These are phyloP conservation scores for Hyaloscypha bicolor DNA, from an alignment of 495 filamentous ascomycete species.

Conservation along the genomic window DNA sequence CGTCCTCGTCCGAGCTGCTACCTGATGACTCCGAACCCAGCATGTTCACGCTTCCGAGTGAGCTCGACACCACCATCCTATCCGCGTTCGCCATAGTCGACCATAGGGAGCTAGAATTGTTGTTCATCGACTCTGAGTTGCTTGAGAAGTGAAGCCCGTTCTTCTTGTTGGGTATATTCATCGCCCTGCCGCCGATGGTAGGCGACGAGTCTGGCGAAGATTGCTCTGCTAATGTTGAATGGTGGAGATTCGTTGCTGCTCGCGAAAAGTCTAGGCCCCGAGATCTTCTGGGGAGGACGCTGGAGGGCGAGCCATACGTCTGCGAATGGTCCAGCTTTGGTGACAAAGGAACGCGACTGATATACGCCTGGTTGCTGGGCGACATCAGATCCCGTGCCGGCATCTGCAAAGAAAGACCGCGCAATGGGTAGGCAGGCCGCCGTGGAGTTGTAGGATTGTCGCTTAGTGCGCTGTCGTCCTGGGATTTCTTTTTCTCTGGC, in stretches of 20 bases:
- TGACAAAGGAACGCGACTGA: slow-evolving; percentile 72
- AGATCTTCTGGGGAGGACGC: slow-evolving; percentile 82
- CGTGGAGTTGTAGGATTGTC: slow-evolving; percentile 65
- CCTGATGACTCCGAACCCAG: slow-evolving; percentile 75
- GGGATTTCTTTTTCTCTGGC: slow-evolving; percentile 56
- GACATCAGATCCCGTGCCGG: slow-evolving; percentile 56
- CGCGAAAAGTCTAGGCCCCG: slow-evolving; percentile 90
- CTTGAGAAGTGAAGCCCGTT: slow-evolving; percentile 39
- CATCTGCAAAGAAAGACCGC: slow-evolving; percentile 75
- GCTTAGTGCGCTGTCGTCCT: slow-evolving; percentile 77
- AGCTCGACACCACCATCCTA: slow-evolving; percentile 76
- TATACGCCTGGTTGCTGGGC: slow-evolving; percentile 55
- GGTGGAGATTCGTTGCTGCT: slow-evolving; percentile 92
- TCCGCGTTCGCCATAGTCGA: slow-evolving; percentile 53
- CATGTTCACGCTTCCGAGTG: slow-evolving; percentile 81
- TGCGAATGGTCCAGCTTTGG: slow-evolving; percentile 83
- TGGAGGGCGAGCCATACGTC: slow-evolving; percentile 81
- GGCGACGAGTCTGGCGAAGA: slow-evolving; percentile 95
- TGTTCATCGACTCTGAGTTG: slow-evolving; percentile 43
- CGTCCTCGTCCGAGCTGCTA: slow-evolving; percentile 74
- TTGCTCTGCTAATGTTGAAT: slow-evolving; percentile 87
- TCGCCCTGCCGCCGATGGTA: slow-evolving; percentile 74
- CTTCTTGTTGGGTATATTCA: slow-evolving; percentile 67
- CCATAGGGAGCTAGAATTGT: slow-evolving; percentile 38
- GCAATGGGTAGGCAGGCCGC: slow-evolving; percentile 58